Evolutionary conservation across 2,329 filamentous ascomycete genomes (phyloP), one percentile per base, ranked within the genome.

Genomic region (Geoglossum cookeanum): DNA sequence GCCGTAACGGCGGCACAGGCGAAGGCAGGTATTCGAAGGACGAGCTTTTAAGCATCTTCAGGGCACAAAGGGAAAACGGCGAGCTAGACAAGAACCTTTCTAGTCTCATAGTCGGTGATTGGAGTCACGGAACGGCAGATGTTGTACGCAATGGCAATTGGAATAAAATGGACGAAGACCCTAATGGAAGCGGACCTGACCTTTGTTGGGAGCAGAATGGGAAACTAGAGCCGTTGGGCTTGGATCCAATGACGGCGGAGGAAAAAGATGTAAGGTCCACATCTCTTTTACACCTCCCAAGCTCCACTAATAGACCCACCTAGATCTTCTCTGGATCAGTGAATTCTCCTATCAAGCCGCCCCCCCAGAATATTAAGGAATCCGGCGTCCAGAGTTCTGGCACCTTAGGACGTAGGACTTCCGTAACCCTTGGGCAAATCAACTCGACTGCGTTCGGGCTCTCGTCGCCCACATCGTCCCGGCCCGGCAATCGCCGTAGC

Each of bases 311-410:
- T 32, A 45, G 42, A 42, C 8, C 9, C 58, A 63, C 65, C 55
- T 68, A 95, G 85, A 74, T 85, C 61, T 96, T 96, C 70, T 72
- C 81, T 55, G 80, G 79, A 55, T 92, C 94, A 61, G 89, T 98
- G 67, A 98, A 97, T 69, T 96, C 92, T 39, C 85, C 89, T 37
- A 75, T 96, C 63, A 97, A 97, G 70, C 85, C 87, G 7, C 86
- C 87, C 22, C 79, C 81, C 35, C 84, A 87, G 65, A 78, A 74
- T 60, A 76, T 74, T 64, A 91, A 87, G 72, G 81, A 72, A 69
- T 37, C n/a, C 15, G 76, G 69, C 59, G 76, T 68, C 68, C 77
- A 68, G 68, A 77, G 70, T 68, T 78, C 67, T 54, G 75, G 75
- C 9, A 65, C 76, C 9, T 83, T 85, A 57, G 79, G 84, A 54